Conservation (phyloP, 208 protist genomes). For the Leishmania guyanensis region DNA sequence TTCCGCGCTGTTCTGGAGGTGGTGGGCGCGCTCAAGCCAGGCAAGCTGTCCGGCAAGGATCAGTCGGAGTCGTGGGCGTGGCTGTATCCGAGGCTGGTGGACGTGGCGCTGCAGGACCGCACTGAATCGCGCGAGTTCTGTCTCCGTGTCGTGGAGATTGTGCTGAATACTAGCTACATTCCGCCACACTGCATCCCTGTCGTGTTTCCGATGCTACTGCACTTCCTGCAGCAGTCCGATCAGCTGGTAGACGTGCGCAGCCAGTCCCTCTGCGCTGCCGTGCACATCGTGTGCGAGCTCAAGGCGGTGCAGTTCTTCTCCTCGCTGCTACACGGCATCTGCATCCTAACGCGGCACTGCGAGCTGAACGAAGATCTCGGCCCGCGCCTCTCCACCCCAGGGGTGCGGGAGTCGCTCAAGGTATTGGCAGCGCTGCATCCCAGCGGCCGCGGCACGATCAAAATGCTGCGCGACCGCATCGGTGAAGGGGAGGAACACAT, state of each 20-base stretch:
- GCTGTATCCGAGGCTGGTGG: conserved; percentile 89
- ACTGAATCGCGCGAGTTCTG: conserved; percentile 86
- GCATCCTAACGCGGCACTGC: conserved; percentile 85
- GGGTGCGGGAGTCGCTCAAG: conserved; percentile 78
- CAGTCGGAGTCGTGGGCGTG: conserved; percentile 91
- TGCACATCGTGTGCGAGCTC: conserved; percentile 89
- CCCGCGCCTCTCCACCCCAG: conserved; percentile 73
- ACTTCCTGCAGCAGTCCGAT: conserved; percentile 84
- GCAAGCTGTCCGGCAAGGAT: conserved; percentile 90
- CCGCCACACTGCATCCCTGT: conserved; percentile 89
- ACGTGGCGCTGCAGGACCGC: conserved; percentile 88
- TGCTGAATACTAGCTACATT: conserved; percentile 88
- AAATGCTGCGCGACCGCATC: conserved; percentile 66
- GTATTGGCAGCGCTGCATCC: conserved; percentile 76
- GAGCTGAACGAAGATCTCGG: conserved; percentile 82
- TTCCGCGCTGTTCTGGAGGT: conserved; percentile 88
- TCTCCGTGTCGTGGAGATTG: conserved; percentile 88
- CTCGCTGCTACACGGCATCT: conserved; percentile 78
- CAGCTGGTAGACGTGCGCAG: conserved; percentile 87
- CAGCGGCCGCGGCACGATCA: conserved; percentile 64
- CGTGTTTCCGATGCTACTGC: conserved; percentile 85
- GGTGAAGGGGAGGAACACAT: conserved; percentile 48
- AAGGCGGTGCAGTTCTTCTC: conserved; percentile 88
- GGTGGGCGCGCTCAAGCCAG: conserved; percentile 87
- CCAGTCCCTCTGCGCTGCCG: conserved; percentile 79